Evolutionary conservation across 1,284 basidiomycete species (phyloP).

Genomic region (Leccinum variabile): DNA sequence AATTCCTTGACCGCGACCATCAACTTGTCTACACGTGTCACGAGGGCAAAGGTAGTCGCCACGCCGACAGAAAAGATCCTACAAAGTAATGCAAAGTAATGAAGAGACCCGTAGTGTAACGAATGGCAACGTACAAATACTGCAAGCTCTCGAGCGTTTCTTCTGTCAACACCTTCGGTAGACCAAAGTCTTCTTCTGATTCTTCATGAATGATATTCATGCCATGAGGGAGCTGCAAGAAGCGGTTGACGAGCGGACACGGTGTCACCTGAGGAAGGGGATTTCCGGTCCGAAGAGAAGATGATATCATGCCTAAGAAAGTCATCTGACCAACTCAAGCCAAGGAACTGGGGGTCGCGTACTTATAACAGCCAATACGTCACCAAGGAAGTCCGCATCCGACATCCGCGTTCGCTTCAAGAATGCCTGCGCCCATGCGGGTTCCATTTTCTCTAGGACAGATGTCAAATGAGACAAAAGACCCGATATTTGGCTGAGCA

Average conservation of each 20-base stretch:
- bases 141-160: slow-evolving; percentile 69
- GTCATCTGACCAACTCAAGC: not conserved
- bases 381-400: slow-evolving; percentile 82
- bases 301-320: slow-evolving; percentile 62
- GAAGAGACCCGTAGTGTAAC: not conserved
- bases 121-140: slow-evolving; percentile 52
- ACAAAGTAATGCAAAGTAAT: not conserved
- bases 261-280: slow-evolving; percentile 87
- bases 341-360: slow-evolving; percentile 24
- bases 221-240: slow-evolving; percentile 61
- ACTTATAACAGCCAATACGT: slow-evolving; percentile 80
- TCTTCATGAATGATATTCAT: slow-evolving; percentile 64
- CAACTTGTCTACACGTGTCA: slow-evolving; percentile 66
- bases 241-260: slow-evolving; percentile 77
- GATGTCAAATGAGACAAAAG: slow-evolving; percentile 65
- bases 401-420: slow-evolving; percentile 73
- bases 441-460: slow-evolving; percentile 63
- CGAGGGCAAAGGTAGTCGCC: slow-evolving; percentile 64
- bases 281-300: slow-evolving; percentile 70
- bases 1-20: slow-evolving; percentile 79
- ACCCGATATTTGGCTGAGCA: slow-evolving; percentile 55
- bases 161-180: slow-evolving; percentile 62
- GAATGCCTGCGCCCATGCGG: slow-evolving; percentile 74
- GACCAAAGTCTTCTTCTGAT: slow-evolving; percentile 66
- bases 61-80: slow-evolving; percentile 79